Conservation (phyloP, 805 yeast genomes). For the Zygosaccharomyces rouxii region DNA sequence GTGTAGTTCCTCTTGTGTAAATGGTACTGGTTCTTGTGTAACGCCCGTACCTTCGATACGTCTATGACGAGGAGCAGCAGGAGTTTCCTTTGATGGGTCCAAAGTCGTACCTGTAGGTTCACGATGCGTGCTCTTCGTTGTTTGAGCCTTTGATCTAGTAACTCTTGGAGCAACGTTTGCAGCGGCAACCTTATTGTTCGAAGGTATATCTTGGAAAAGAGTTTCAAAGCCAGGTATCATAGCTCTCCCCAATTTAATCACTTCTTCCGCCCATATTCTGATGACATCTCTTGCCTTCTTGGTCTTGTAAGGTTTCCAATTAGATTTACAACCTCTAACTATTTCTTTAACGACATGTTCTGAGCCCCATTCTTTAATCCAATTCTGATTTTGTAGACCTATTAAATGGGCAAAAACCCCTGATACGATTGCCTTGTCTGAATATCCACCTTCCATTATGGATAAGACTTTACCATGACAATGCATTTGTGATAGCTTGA, state of each 20-base stretch:
- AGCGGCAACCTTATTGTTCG: not conserved
- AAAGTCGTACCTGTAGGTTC: slow-evolving; percentile 2
- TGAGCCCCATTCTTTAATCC: slow-evolving; percentile 65
- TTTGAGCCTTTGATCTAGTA: not conserved
- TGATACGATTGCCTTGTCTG: slow-evolving; percentile 73
- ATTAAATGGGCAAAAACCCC: slow-evolving; percentile 76
- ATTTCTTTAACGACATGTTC: slow-evolving; percentile 60
- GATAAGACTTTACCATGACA: slow-evolving; percentile 61
- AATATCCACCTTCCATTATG: slow-evolving; percentile 79
- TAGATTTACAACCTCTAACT: slow-evolving; percentile 60
- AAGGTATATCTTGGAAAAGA: slow-evolving; percentile 11
- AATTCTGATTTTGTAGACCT: slow-evolving; percentile 55
- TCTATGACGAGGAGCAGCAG: slow-evolving; percentile 8
- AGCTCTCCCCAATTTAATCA: slow-evolving; percentile 54
- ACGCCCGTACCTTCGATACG: slow-evolving; percentile 15
- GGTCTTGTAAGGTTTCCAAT: slow-evolving; percentile 55
- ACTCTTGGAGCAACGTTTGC: not conserved
- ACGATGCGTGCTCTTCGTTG: not conserved
- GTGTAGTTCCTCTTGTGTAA: slow-evolving; percentile 27
- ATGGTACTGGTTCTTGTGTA: slow-evolving; percentile 25
- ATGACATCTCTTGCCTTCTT: slow-evolving; percentile 47
- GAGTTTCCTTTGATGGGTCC: slow-evolving; percentile 1
- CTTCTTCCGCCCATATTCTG: slow-evolving; percentile 63
- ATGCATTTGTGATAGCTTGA: slow-evolving; percentile 60
- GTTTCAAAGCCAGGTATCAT: slow-evolving; percentile 49